Evolutionary conservation across 441 rosid species (phyloP).

Genomic region (Eutrema salsugineum): DNA sequence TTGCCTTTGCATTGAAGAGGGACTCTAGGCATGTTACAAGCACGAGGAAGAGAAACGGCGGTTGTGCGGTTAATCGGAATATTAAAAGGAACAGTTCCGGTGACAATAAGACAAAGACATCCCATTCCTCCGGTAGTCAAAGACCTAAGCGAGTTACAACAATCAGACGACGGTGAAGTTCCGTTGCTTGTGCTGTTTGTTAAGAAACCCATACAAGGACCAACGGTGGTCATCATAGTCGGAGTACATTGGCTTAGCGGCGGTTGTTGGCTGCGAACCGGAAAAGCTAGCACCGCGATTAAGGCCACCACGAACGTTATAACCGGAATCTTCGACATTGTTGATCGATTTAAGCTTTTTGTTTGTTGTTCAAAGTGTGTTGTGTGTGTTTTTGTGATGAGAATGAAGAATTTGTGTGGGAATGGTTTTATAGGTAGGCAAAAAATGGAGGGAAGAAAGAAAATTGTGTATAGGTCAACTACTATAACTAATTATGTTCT

Average conservation of each 20-base stretch:
- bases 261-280: conserved; percentile 41
- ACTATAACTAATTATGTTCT: conserved; percentile 26
- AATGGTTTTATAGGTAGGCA: conserved; percentile 17
- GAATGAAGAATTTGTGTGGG: conserved; percentile 7
- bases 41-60: conserved; percentile 79
- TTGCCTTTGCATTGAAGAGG: conserved; percentile 80
- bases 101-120: conserved; percentile 70
- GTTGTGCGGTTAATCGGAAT: conserved; percentile 75
- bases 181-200: conserved; percentile 62
- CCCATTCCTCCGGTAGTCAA: conserved; percentile 56
- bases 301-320: conserved; percentile 24
- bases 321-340: conserved; percentile 9
- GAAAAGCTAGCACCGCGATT: conserved; percentile 22
- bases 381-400: neutral
- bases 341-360: neutral
- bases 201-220: conserved; percentile 68
- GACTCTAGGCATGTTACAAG: conserved; percentile 82
- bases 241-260: conserved; percentile 52
- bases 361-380: neutral
- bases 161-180: conserved; percentile 51
- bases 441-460: conserved; percentile 25
- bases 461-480: conserved; percentile 18
- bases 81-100: conserved; percentile 61
- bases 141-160: conserved; percentile 59
- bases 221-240: conserved; percentile 45